Conservation (phyloP, 192 early-diverging fungal genomes). For the Backusella macrospora region DNA sequence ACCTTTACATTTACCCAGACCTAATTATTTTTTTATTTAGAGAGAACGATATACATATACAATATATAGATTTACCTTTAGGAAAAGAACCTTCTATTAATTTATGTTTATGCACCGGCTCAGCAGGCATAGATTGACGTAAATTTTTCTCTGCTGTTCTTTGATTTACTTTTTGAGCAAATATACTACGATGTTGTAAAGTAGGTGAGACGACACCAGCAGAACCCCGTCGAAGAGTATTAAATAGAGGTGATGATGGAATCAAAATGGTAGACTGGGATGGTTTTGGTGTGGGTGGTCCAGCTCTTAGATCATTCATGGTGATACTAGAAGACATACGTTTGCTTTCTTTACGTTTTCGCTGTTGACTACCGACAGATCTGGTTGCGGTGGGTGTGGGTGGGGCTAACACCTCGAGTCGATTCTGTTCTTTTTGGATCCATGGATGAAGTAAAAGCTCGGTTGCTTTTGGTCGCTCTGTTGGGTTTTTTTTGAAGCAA, state of each 20-base stretch:
- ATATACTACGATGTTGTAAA: conserved; percentile 16
- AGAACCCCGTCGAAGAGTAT: neutral
- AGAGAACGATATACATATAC: neutral
- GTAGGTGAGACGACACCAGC: neutral
- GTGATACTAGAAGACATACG: neutral
- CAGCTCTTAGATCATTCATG: neutral
- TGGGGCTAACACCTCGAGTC: neutral
- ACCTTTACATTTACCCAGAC: conserved; percentile 49
- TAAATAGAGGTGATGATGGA: neutral
- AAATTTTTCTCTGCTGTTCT: too few relatives aligned
- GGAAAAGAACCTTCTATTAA: conserved; percentile 60
- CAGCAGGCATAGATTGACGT: neutral
- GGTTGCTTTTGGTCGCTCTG: conserved; percentile 68
- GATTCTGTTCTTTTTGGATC: conserved; percentile 48
- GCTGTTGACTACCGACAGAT: conserved; percentile 31
- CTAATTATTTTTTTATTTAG: conserved; percentile 4
- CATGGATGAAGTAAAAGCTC: conserved; percentile 80
- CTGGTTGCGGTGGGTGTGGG: neutral
- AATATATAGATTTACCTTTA: conserved; percentile 44
- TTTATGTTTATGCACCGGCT: conserved; percentile 35
- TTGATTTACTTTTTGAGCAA: conserved; percentile 5
- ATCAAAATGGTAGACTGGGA: neutral
- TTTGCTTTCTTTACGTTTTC: conserved; percentile 21
- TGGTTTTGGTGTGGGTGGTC: neutral
- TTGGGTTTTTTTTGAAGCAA: conserved; percentile 85